Conservation (phyloP, 306 rosid species). For the Amphicarpaea edgeworthii region DNA sequence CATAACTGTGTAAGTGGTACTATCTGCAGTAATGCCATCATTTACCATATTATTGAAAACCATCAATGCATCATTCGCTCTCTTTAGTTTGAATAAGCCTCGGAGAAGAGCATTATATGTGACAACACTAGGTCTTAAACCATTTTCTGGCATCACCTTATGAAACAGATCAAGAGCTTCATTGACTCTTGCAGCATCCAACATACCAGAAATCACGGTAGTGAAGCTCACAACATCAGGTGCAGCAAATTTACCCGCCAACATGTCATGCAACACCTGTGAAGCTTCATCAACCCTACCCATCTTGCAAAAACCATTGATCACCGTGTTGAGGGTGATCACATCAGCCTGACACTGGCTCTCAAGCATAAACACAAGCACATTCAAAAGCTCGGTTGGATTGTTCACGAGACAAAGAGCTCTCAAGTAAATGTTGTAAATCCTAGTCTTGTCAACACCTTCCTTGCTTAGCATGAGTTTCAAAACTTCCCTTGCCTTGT, state of each 20-base stretch:
- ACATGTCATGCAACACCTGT: constrained; percentile 76
- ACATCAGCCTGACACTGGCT: constrained; percentile 69
- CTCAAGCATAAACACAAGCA: constrained; percentile 78
- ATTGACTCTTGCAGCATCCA: constrained; percentile 62
- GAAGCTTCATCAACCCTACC: constrained; percentile 80
- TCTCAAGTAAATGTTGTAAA: constrained; percentile 80
- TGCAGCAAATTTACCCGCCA: constrained; percentile 67
- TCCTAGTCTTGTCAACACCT: constrained; percentile 69
- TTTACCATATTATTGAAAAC: constrained; percentile 57
- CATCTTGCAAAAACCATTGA: constrained; percentile 84
- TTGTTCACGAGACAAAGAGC: constrained; percentile 72
- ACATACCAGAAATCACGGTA: constrained; percentile 67
- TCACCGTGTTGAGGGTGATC: constrained; percentile 76
- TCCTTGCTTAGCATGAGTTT: constrained; percentile 62
- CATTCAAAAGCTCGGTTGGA: constrained; percentile 80
- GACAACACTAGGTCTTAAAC: constrained; percentile 68
- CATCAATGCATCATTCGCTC: constrained; percentile 61
- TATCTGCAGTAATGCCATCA: constrained; percentile 58
- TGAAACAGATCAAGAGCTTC: constrained; percentile 66
- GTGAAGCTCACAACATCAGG: constrained; percentile 88
- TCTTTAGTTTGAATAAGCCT: constrained; percentile 69
- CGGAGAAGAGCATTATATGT: constrained; percentile 75
- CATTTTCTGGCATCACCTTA: constrained; percentile 64
- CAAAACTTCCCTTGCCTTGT: constrained; percentile 74
- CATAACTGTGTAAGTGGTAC: constrained; percentile 66